Conservation (phyloP, 2,329 filamentous ascomycete genomes). For the Aspergillus udagawae region DNA sequence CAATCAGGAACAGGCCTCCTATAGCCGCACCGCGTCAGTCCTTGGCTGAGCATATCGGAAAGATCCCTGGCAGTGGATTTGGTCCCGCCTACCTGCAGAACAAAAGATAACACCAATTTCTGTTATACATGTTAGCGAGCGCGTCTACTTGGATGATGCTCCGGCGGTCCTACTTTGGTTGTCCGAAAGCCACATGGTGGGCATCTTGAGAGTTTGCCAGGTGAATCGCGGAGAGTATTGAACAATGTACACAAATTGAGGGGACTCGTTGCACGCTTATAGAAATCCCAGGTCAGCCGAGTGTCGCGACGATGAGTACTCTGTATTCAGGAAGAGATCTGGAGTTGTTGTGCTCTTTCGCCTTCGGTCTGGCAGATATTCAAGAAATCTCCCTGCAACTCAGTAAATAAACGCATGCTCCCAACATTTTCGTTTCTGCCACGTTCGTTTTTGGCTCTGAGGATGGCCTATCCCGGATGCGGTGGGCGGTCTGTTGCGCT, state of each 20-base stretch:
- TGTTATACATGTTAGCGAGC: slow-evolving; percentile 40
- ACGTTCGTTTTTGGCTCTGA: slow-evolving; percentile 13
- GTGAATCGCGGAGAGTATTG: not conserved
- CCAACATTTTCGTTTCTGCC: slow-evolving; percentile 20
- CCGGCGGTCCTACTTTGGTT: slow-evolving; percentile 69
- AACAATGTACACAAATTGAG: not conserved
- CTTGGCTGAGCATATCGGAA: slow-evolving; percentile 4
- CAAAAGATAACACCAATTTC: slow-evolving; percentile 98
- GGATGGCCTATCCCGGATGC: slow-evolving; percentile 5
- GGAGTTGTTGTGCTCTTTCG: not conserved
- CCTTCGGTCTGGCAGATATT: not conserved
- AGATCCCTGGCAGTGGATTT: not conserved
- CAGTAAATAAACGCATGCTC: not conserved
- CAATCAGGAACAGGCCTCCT: slow-evolving; percentile 93
- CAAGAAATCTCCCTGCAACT: not conserved
- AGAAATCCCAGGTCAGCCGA: not conserved
- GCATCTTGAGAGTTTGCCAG: slow-evolving; percentile 52
- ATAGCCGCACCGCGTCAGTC: slow-evolving; percentile 14
- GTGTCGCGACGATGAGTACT: not conserved
- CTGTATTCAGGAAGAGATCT: not conserved
- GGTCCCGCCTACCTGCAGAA: slow-evolving; percentile 74
- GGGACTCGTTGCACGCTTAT: not conserved
- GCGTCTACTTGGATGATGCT: not conserved
- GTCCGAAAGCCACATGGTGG: slow-evolving; percentile 94
- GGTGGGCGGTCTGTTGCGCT: slow-evolving; percentile 16